Evolutionary conservation across 2,329 filamentous ascomycete genomes (phyloP).

Genomic region (Alternaria sp.): DNA sequence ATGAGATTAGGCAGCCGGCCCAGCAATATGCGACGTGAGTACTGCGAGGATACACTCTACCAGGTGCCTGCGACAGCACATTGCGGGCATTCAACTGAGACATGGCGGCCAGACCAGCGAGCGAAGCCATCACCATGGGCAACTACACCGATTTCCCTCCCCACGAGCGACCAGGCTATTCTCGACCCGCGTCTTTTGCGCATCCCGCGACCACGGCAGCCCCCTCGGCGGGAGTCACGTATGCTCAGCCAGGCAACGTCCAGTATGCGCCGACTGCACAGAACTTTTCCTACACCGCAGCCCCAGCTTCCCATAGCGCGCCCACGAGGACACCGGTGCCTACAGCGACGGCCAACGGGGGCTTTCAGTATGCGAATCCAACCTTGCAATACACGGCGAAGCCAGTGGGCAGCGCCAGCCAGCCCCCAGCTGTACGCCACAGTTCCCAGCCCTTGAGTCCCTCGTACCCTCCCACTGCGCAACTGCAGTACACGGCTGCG

Average conservation of each 20-base stretch:
- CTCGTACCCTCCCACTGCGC: slow-evolving; percentile 26
- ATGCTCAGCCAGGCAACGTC: slow-evolving; percentile 36
- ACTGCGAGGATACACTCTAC: slow-evolving; percentile 10
- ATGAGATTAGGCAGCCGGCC: slow-evolving; percentile 54
- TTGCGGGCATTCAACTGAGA: slow-evolving; percentile 35
- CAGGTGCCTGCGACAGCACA: slow-evolving; percentile 8
- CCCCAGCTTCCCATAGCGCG: slow-evolving; percentile 34
- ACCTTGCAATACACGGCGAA: slow-evolving; percentile 57
- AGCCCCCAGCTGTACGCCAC: slow-evolving; percentile 40
- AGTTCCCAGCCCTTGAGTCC: slow-evolving; percentile 35
- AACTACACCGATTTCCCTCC: slow-evolving; percentile 57
- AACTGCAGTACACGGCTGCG: slow-evolving; percentile 14
- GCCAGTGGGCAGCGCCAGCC: slow-evolving; percentile 40
- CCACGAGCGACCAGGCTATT: slow-evolving; percentile 54
- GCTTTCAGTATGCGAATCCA: slow-evolving; percentile 53
- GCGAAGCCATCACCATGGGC: slow-evolving; percentile 55
- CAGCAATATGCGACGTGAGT: slow-evolving; percentile 49
- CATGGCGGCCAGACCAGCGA: slow-evolving; percentile 44
- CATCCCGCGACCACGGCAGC: slow-evolving; percentile 25
- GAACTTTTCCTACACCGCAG: slow-evolving; percentile 41
- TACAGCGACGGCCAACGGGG: slow-evolving; percentile 19
- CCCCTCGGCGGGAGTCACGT: slow-evolving; percentile 30
- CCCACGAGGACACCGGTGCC: slow-evolving; percentile 34
- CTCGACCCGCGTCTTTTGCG: slow-evolving; percentile 17
- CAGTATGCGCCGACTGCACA: slow-evolving; percentile 45